Base-by-base conservation (phyloP, 495 filamentous ascomycete species). In the Diplogelasinospora grovesii region DNA sequence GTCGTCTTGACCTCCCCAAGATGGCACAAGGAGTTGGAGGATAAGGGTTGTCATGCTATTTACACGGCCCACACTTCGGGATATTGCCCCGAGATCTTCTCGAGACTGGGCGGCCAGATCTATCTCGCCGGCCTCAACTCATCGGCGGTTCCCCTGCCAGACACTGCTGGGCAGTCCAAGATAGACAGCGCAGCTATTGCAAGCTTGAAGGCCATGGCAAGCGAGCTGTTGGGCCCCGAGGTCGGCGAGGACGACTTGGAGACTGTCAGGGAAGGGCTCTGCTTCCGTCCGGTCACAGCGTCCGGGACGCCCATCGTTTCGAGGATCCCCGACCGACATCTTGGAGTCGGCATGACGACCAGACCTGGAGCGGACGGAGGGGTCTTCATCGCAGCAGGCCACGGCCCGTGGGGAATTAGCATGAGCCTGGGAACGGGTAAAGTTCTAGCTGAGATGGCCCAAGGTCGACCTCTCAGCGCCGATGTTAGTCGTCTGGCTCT, bases 51-150 rank as follows among this genome's bases (percentile, higher is more conserved):
- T 53, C 79, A 88, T 53, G 81, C 86, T 2, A 58, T 89, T 4
- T 89, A 86, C 60, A 80, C 81, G 0, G 76, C 76, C 3, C 38
- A 53, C 35, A 66, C 66, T 5, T 13, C 46, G 62, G 76, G 70
- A 0, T 86, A 81, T 60, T 77, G 74, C 8, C 85, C 86, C 0
- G 86, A 92, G 61, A 64, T 87, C 6, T 88, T 87, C 58, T 77
- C 77, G 3, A 69, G 85, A 5, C 43, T 73, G 3, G 73, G 75
- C 2, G 76, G 73, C 0, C 73, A 86, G 35, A 77, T 89, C 10
- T 89, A 86, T 52, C 61, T 92, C 44, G 83, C 82, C 0, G 86
- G 86, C 0, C 52, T 89, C 14, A 92, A 92, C 54, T 73, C 63
- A 8, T 52, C 67, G 0, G 53, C 50, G 0, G 64, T 85, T 8